A percentile compares a stretch with the other conserved stretches of the same genome.
These are phyloP conservation scores for Ephemerocybe angulata DNA, from an alignment of 768 basidiomycete species.

Conservation along the genomic window DNA sequence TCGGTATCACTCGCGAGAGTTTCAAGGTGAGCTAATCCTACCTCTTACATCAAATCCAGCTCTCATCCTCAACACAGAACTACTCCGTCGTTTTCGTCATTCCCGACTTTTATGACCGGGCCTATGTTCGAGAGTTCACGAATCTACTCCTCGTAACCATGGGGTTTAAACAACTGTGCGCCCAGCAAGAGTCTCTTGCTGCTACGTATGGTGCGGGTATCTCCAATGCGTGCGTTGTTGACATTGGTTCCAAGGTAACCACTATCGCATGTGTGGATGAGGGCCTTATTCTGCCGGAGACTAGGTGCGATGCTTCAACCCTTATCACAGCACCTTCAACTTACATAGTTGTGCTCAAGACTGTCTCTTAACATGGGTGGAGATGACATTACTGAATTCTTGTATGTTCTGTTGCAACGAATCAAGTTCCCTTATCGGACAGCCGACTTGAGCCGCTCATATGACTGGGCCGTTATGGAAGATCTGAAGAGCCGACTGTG, in stretches of 20 bases:
- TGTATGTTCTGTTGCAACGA: slow-evolving; percentile 72
- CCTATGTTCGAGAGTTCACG: slow-evolving; percentile 76
- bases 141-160: slow-evolving; percentile 71
- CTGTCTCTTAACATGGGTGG: slow-evolving; percentile 86
- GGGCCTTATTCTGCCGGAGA: slow-evolving; percentile 82
- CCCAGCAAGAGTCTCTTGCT: slow-evolving; percentile 89
- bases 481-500: slow-evolving; percentile 83
- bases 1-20: slow-evolving; percentile 49
- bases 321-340: slow-evolving; percentile 5
- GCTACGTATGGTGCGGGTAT: slow-evolving; percentile 96
- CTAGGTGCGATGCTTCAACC: slow-evolving; percentile 50
- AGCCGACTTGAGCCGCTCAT: slow-evolving; percentile 66
- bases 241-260: slow-evolving; percentile 83
- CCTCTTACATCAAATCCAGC: neutral
- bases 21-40: slow-evolving; percentile 50
- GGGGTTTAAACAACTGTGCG: slow-evolving; percentile 91
- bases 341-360: slow-evolving; percentile 30
- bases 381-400: slow-evolving; percentile 90
- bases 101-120: slow-evolving; percentile 86
- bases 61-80: slow-evolving; percentile 45
- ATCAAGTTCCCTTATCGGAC: slow-evolving; percentile 89
- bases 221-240: slow-evolving; percentile 92
- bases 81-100: slow-evolving; percentile 86
- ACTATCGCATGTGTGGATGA: slow-evolving; percentile 94
- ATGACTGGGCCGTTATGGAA: slow-evolving; percentile 91